Evolutionary conservation across 495 filamentous ascomycete genomes (phyloP).

Genomic region (Talaromyces thailandensis): DNA sequence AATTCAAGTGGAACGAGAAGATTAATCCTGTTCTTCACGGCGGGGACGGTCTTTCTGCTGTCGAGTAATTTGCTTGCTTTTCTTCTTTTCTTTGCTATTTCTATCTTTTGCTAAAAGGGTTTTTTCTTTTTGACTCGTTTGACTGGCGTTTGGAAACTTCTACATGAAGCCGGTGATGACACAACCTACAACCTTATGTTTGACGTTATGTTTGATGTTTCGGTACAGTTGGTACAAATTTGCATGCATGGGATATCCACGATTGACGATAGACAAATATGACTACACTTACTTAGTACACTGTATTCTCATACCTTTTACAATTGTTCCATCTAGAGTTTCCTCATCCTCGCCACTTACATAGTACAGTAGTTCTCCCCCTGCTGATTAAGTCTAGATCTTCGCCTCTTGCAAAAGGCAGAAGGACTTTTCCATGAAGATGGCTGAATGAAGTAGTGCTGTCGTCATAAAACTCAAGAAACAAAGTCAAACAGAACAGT

Average conservation of each 20-base stretch:
- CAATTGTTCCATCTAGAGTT: neutral
- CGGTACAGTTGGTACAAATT: neutral
- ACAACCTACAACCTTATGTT: neutral
- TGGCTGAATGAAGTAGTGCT: neutral
- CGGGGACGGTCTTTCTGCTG: slow-evolving; percentile 35
- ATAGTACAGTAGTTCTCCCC: neutral
- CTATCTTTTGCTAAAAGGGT: neutral
- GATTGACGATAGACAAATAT: neutral
- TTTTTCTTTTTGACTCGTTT: neutral
- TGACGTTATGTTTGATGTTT: neutral
- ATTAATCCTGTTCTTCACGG: slow-evolving; percentile 59
- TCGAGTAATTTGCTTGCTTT: slow-evolving; percentile 33
- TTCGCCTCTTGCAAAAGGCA: neutral
- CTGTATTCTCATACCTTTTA: neutral
- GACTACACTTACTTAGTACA: too few relatives aligned
- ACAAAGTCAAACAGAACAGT: neutral
- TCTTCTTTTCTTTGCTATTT: neutral
- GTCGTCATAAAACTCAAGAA: neutral
- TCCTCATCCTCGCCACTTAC: neutral
- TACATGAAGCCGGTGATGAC: neutral
- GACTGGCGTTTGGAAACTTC: neutral
- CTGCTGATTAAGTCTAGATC: neutral
- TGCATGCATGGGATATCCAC: slow-evolving; percentile 3
- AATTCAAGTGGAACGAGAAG: slow-evolving; percentile 48
- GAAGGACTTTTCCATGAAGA: neutral